phyloP scores from a whole-genome alignment of 2,329 filamentous ascomycete genomes.

The Coniochaeta ligniaria region DNA sequence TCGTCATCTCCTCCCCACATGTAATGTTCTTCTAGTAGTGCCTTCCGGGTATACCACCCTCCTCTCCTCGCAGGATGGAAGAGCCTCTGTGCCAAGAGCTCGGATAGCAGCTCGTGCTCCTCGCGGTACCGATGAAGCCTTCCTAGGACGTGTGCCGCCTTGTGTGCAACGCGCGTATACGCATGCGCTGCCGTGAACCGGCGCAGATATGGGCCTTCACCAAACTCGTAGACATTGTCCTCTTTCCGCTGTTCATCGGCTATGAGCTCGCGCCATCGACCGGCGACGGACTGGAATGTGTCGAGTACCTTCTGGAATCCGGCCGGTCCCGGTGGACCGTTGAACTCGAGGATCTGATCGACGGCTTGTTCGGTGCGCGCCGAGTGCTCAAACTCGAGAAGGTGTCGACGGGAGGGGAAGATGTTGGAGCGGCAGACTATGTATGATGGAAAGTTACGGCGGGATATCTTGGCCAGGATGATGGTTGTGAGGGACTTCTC shows the following conservation, averaged over 20 bases:
- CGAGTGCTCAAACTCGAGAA: slow-evolving; percentile 86
- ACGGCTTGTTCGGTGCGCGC: slow-evolving; percentile 75
- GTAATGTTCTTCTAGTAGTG: slow-evolving; percentile 90
- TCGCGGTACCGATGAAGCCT: slow-evolving; percentile 72
- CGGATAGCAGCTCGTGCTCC: slow-evolving; percentile 67
- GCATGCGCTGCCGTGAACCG: slow-evolving; percentile 89
- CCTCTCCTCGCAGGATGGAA: slow-evolving; percentile 83
- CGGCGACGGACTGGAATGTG: slow-evolving; percentile 67
- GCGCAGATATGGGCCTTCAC: slow-evolving; percentile 82
- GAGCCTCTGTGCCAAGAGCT: slow-evolving; percentile 71
- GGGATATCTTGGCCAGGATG: slow-evolving; percentile 84
- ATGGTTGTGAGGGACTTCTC: slow-evolving; percentile 94
- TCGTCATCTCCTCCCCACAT: slow-evolving; percentile 53
- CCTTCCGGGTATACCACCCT: slow-evolving; percentile 93
- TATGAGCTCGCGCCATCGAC: slow-evolving; percentile 71
- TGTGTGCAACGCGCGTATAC: slow-evolving; percentile 89
- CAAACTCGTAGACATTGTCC: slow-evolving; percentile 66
- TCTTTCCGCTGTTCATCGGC: slow-evolving; percentile 73
- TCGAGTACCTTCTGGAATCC: slow-evolving; percentile 61
- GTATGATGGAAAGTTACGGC: slow-evolving; percentile 81
- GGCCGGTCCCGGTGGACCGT: slow-evolving; percentile 58
- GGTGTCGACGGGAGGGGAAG: slow-evolving; percentile 64
- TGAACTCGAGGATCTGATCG: slow-evolving; percentile 76
- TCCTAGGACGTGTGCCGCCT: slow-evolving; percentile 70
- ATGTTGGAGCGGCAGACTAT: slow-evolving; percentile 90